Percentiles rank a stretch among this genome's conserved stretches.
phyloP scores from a whole-genome alignment of 2,329 filamentous ascomycete genomes.

The Colletotrichum cordylinicola region DNA sequence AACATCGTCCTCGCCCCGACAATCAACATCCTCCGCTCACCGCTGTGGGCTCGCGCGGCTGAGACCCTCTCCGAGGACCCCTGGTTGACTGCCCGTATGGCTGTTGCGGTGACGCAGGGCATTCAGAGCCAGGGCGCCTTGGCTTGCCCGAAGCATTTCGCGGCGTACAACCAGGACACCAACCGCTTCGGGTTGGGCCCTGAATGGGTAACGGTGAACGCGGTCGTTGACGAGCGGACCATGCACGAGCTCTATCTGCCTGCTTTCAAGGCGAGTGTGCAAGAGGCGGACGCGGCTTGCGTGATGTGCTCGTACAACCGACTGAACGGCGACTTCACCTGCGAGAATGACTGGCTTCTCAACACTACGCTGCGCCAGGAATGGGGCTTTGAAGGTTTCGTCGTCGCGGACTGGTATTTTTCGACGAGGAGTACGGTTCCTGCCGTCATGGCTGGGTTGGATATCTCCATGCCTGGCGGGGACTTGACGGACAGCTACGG shows the following conservation, averaged over 20 bases:
- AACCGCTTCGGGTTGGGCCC: conserved; percentile 21
- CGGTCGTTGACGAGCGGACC: conserved; percentile 55
- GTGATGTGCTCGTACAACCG: conserved; percentile 67
- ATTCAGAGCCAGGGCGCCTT: conserved; percentile 35
- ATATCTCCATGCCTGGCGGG: conserved; percentile 30
- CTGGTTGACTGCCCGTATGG: conserved; percentile 28
- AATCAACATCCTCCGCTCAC: conserved; percentile 67
- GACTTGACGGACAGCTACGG: background rate
- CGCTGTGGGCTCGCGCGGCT: conserved; percentile 67
- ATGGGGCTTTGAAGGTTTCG: conserved; percentile 18
- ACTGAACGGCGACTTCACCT: conserved; percentile 43
- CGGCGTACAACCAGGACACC: conserved; percentile 54
- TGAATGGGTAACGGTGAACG: conserved; percentile 51
- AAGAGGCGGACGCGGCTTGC: conserved; percentile 58
- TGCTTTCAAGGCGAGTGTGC: conserved; percentile 67
- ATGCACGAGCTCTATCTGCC: conserved; percentile 68
- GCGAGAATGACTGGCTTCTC: conserved; percentile 11
- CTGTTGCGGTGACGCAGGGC: conserved; percentile 33
- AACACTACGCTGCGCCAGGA: conserved; percentile 1
- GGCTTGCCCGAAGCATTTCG: conserved; percentile 40
- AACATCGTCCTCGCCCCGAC: conserved; percentile 67
- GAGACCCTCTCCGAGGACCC: conserved; percentile 67
- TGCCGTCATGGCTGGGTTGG: conserved; percentile 27
- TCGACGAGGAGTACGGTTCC: conserved; percentile 29
- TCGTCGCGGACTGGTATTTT: conserved; percentile 22